A percentile compares a stretch with the other conserved stretches of the same genome.
Evolutionary conservation across 805 yeast species (phyloP).

Genomic region (Suhomyces vadensis): DNA sequence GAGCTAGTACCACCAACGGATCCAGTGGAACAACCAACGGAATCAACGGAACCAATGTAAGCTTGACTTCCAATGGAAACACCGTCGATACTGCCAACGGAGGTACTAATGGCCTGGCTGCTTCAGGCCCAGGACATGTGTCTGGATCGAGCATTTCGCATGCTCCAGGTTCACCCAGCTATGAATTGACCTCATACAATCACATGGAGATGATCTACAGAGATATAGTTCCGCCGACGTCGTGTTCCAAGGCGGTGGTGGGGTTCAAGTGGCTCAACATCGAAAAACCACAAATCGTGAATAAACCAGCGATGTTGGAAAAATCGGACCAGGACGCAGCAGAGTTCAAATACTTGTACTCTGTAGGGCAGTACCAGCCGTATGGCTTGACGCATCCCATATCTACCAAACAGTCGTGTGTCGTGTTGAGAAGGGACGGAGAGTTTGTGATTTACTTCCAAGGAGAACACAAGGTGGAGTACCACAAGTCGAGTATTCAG

Average conservation of each 20-base stretch:
- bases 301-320: constrained; percentile 54
- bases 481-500: constrained; percentile 36
- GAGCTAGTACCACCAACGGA: constrained; percentile 18
- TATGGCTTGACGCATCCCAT: constrained; percentile 69
- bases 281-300: constrained; percentile 65
- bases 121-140: constrained; percentile 14
- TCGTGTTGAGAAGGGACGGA: constrained; percentile 66
- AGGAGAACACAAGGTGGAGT: constrained; percentile 62
- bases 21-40: constrained; percentile 15
- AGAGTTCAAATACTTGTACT: constrained; percentile 46
- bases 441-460: constrained; percentile 61
- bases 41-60: constrained; percentile 1
- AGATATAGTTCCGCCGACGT: constrained; percentile 28
- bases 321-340: constrained; percentile 11
- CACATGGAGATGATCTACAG: constrained; percentile 51
- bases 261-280: constrained; percentile 72
- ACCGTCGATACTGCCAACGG: neutral
- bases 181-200: constrained; percentile 45
- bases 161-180: constrained; percentile 35
- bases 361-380: constrained; percentile 59
- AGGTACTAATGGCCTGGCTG: neutral
- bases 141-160: too few relatives aligned
- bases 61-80: constrained; percentile 8
- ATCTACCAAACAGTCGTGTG: constrained; percentile 66
- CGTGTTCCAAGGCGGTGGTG: constrained; percentile 27